A percentile compares a stretch with the other conserved stretches of the same genome.
Conservation (phyloP, 495 filamentous ascomycete genomes). For the Bombardia bombarda region DNA sequence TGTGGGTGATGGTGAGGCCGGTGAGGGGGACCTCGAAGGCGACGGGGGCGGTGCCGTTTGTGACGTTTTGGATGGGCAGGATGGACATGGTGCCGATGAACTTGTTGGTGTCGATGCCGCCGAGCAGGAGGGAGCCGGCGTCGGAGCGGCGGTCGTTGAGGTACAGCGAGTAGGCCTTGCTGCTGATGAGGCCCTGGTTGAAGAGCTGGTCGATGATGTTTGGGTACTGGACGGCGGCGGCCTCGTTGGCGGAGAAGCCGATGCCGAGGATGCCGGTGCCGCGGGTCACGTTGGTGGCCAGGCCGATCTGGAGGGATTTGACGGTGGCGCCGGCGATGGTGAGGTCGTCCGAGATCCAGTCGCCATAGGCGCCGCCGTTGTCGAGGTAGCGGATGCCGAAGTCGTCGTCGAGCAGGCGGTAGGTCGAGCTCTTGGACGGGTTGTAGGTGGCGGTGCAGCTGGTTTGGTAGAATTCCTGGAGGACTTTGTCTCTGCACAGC, state of each 20-base stretch:
- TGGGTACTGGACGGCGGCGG: constrained; percentile 54
- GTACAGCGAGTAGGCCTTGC: constrained; percentile 84
- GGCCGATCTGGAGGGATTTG: constrained; percentile 68
- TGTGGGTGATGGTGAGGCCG: constrained; percentile 20
- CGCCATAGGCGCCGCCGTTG: constrained; percentile 46
- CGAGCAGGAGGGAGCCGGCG: constrained; percentile 79
- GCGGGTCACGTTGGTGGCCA: constrained; percentile 62
- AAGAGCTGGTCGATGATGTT: constrained; percentile 74
- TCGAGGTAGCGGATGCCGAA: constrained; percentile 88
- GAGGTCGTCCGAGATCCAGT: constrained; percentile 74
- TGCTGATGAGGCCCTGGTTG: constrained; percentile 59
- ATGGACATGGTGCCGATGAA: constrained; percentile 66
- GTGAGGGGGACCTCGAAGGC: constrained; percentile 34
- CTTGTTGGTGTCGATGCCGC: constrained; percentile 80
- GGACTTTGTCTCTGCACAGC: constrained; percentile 26
- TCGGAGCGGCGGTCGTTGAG: constrained; percentile 54
- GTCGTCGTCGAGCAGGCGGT: constrained; percentile 47
- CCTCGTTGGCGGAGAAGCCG: constrained; percentile 73
- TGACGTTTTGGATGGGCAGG: constrained; percentile 54
- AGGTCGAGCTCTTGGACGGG: constrained; percentile 59
- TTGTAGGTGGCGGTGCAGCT: constrained; percentile 32
- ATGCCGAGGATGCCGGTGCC: constrained; percentile 81
- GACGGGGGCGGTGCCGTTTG: constrained; percentile 18
- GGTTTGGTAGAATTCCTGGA: constrained; percentile 28
- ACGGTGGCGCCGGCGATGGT: constrained; percentile 58